phyloP scores from a whole-genome alignment of 2,329 filamentous ascomycete species.

The Trichoderma harzianum region DNA sequence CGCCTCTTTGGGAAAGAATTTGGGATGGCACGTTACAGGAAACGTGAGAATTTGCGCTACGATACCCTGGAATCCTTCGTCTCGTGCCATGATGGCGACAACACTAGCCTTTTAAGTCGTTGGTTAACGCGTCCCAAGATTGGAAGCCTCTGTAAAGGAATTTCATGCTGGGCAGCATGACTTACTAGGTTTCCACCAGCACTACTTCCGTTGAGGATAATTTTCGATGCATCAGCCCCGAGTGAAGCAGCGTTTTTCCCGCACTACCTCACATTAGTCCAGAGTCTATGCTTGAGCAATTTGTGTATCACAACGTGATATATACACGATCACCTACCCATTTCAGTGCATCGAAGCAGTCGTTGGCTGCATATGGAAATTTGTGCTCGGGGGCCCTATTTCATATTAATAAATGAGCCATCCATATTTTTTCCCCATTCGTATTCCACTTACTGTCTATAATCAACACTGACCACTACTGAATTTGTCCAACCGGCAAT shows the following conservation, averaged over 20 bases:
- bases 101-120: background rate
- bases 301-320: background rate
- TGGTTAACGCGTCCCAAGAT: background rate
- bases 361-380: background rate
- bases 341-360: background rate
- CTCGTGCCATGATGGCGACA: background rate
- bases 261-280: background rate
- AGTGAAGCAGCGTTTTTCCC: constrained; percentile 20
- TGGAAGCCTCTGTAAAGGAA: background rate
- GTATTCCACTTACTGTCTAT: background rate
- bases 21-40: background rate
- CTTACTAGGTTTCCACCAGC: constrained; percentile 36
- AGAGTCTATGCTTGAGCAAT: background rate
- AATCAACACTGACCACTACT: background rate
- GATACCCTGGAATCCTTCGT: background rate
- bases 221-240: constrained; percentile 33
- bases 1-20: background rate
- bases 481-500: background rate
- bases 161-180: background rate
- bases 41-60: background rate
- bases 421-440: background rate
- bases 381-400: background rate
- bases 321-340: background rate
- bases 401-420: background rate
- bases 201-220: constrained; percentile 36